A percentile compares a stretch with the other conserved stretches of the same genome.
Evolutionary conservation across 345 rosid species (phyloP).

Genomic region (Triadica sebifera): DNA sequence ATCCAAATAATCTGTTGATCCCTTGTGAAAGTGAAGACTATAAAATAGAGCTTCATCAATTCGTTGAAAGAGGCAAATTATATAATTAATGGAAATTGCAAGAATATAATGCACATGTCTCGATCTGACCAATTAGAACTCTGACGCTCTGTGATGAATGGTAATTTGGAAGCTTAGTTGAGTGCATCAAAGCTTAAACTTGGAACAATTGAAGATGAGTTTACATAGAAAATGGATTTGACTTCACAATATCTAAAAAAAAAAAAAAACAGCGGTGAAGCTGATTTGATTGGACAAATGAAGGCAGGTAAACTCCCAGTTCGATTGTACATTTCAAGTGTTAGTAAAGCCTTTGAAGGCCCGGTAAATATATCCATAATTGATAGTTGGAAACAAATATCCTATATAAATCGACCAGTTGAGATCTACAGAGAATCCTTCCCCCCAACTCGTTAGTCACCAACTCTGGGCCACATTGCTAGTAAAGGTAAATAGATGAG

Average conservation of each 20-base stretch:
- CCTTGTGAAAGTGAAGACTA: too few species aligned
- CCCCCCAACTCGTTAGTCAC: too few species aligned
- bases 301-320: conserved; percentile 84
- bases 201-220: conserved; percentile 65
- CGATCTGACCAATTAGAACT: too few species aligned
- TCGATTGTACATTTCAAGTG: conserved; percentile 63
- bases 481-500: too few species aligned
- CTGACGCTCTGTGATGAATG: too few species aligned
- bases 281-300: conserved; percentile 53
- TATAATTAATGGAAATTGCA: too few species aligned
- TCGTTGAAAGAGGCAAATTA: too few species aligned
- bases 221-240: conserved; percentile 30
- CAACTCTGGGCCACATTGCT: too few species aligned
- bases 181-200: conserved; percentile 78
- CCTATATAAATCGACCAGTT: conserved; percentile 70
- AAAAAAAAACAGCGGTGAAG: conserved; percentile 43
- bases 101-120: too few species aligned
- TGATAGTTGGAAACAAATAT: conserved; percentile 80
- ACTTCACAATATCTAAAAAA: conserved; percentile 38
- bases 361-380: conserved; percentile 57
- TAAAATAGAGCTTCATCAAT: too few species aligned
- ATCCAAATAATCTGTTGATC: too few species aligned
- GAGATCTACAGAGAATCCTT: conserved; percentile 63
- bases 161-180: conserved; percentile 69
- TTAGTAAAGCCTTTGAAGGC: conserved; percentile 57